A percentile compares a stretch with the other conserved stretches of the same genome.
Evolutionary conservation across 2,329 filamentous ascomycete species (phyloP).

Genomic region (Aureobasidium lini): DNA sequence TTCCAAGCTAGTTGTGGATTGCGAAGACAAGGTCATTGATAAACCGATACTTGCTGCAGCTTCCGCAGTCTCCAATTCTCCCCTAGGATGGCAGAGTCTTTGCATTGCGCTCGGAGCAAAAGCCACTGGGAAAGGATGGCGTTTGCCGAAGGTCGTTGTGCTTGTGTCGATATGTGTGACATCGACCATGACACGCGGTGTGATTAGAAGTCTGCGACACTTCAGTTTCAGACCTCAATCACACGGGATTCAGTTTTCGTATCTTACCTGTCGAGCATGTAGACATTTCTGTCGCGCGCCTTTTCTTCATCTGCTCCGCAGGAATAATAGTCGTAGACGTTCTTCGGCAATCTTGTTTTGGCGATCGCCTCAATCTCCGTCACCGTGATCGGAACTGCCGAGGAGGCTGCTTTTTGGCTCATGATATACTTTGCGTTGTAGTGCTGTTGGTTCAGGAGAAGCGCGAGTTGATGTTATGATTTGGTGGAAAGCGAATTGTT

Average conservation of each 20-base stretch:
- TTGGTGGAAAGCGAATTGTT: too few relatives aligned
- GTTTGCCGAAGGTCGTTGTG: constrained; percentile 39
- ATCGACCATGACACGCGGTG: constrained; percentile 31
- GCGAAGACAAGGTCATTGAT: constrained; percentile 24
- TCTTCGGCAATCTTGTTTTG: constrained; percentile 3
- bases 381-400: constrained; percentile 11
- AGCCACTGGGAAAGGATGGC: constrained; percentile 28
- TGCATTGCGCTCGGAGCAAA: constrained; percentile 28
- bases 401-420: not conserved
- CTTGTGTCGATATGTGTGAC: constrained; percentile 33
- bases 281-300: not conserved
- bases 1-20: constrained; percentile 24
- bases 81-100: constrained; percentile 23
- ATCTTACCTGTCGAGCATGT: not conserved
- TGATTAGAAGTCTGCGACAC: constrained; percentile 18
- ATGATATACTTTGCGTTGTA: not conserved
- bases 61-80: constrained; percentile 25
- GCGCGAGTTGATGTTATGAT: not conserved
- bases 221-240: not conserved
- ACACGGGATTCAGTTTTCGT: not conserved
- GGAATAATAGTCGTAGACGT: constrained; percentile 14
- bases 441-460: not conserved
- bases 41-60: constrained; percentile 21
- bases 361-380: constrained; percentile 10
- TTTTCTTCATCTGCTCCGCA: constrained; percentile 13